Base-by-base conservation (phyloP, 202 grass and related monocot genomes). In the Panicum hallii region DNA sequence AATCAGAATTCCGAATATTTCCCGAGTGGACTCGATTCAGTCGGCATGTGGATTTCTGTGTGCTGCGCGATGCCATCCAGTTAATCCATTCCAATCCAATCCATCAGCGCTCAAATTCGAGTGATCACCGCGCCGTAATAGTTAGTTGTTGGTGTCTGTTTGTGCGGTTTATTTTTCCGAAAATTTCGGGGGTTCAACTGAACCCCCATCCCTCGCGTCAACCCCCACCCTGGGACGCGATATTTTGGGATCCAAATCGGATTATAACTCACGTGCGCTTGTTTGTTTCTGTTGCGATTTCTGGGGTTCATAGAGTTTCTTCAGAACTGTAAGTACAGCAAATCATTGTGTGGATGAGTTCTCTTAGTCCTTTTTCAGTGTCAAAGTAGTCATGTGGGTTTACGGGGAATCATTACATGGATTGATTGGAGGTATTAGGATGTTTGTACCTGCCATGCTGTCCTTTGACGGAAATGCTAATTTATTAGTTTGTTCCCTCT, bases 391-490 rank as follows among this genome's bases (percentile, higher is more conserved):
- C 12, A 17, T 46, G 44, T 46, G 36, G 57, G 61, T 54, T 75
- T 85, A 23, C 19, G 11, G 75, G 4, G 28, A 30, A 85, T 85
- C 54, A 82, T 89, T 56, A 15, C 36, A 41, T 28, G 45, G 14
- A 17, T n/a, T 62, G 54, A 85, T 85, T 84, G 62, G 52, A 70
- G n/a, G 17, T 50, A 81, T 82, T 63, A 58, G 32, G 11, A 22
- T 71, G 75, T 43, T 47, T 90, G 22, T 53, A 47, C 54, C 68
- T 4, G 11, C 26, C 40, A 7, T 82, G 28, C 6, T 65, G 11
- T 71, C 9, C 69, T 28, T 54, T 20, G 55, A 82, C 82, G 7
- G 48, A 77, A 49, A 72, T 89, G 83, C 38, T 71, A 78, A 75
- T 9, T 20, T 75, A 32, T 3, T 10, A 12, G 11, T 45, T 10